Evolutionary conservation across 2,329 filamentous ascomycete genomes (phyloP), one percentile per base, ranked within the genome.

Genomic region (Colletotrichum sublineola): DNA sequence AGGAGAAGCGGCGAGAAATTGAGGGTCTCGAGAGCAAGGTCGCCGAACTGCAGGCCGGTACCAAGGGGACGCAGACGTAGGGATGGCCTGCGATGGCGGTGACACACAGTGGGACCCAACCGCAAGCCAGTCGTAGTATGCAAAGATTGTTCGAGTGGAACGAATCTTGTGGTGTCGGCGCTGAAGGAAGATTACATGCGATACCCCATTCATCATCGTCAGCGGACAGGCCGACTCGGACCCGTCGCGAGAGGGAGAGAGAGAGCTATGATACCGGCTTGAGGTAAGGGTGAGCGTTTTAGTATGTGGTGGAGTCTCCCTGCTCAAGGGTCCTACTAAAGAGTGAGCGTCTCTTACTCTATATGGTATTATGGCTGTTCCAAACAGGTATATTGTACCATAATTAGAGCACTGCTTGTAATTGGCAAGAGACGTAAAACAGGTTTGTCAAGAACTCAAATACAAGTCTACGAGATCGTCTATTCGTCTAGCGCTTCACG

Each of bases 1-100:
- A 84, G 29, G 85, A 90, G 56, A 89, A 71, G 57, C 38, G 38
- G 4, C 53, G 78, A 75, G 75, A 76, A 53, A 80, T 85, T 52
- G 75, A 79, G 12, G 74, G 77, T 11, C 77, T 86, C 7, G 84
- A 86, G 75, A 77, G 79, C 8, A 79, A 80, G 73, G 79, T 86
- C 6, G 77, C 79, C 63, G 78, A 80, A 42, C 75, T 84, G 68
- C 78, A 82, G 71, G 18, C 40, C 15, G 44, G 55, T 24, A 70
- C 48, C 40, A 73, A 61, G 36, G 40, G 48, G 9, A 42, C 60
- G 3, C 31, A 40, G 14, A 40, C 33, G 20, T 65, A 68, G 12
- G 18, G 8, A 29, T 20, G n/a, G 50, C 33, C 18, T n/a, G 20
- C 6, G 24, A 1, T 55, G 14, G n/a, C n/a, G 48, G 18, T 55